Percentiles rank a stretch among this genome's conserved stretches.
Conservation (phyloP, 257 asterid genomes). For the Osmanthus fragrans region DNA sequence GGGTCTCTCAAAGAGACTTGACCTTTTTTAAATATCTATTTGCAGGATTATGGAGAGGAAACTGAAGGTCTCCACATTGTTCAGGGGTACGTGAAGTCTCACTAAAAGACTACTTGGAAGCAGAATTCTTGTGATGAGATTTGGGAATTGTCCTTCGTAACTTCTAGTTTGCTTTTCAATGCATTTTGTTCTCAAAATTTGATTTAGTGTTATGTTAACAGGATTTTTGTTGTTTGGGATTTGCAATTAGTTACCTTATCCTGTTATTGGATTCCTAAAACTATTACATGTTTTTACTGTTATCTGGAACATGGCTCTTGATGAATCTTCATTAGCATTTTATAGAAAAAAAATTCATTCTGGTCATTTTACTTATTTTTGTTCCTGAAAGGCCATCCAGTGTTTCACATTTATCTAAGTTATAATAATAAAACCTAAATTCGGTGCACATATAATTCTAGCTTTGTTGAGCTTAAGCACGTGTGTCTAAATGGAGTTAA, state of each 20-base stretch:
- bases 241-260: background rate
- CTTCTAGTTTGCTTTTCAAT: background rate
- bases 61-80: slow-evolving; percentile 60
- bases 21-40: background rate
- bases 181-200: no score
- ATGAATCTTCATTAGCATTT: background rate
- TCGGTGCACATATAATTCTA: no score
- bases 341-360: background rate
- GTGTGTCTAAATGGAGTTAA: no score
- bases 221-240: background rate
- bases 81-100: slow-evolving; percentile 56
- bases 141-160: background rate
- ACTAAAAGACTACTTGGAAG: slow-evolving; percentile 8
- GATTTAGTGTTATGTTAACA: no score
- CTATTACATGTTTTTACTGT: background rate
- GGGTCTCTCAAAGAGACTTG: background rate
- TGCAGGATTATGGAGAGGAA: slow-evolving; percentile 56
- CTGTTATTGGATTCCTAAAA: background rate
- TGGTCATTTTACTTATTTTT: no score
- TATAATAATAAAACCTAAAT: no score
- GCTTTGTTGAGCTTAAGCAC: no score
- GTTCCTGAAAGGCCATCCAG: no score
- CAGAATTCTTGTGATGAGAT: background rate
- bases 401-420: no score
- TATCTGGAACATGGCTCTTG: background rate